Base-by-base conservation (phyloP, 768 basidiomycete species). In the Dacryopinax spathularia region DNA sequence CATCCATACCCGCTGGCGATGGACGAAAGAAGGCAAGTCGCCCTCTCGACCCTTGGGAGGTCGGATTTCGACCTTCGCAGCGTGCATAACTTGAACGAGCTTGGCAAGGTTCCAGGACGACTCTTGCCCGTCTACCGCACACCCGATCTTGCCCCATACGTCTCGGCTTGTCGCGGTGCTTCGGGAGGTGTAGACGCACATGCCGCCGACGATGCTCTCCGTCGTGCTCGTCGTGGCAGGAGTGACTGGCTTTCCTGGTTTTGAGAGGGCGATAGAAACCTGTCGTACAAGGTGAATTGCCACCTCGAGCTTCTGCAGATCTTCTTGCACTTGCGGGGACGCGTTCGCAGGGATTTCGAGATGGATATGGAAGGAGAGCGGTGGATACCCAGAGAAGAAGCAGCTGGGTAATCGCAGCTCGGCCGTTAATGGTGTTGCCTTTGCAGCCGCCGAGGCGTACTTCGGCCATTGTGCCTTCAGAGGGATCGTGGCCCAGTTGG, bases 401-500 rank as follows among this genome's bases (percentile, higher is more conserved):
- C 48, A 56, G 48, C 48, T 56, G 48, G 48, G 48, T 5, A 56
- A 29, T 9, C 48, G 48, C 25, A 56, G 48, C 18, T 56, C 48
- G 5, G 48, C 48, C 7, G 48, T 56, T 13, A 56, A 29, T 29
- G 48, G 48, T 6, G 25, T 6, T 2, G 48, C 48, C 10, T 10
- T 22, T 29, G 10, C 48, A 6, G 13, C 10, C 22, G 13, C 48
- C 3, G 48, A 10, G 13, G 20, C 13, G 10, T 10, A 9, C 25
- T 56, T 56, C 10, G 48, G 48, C 48, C 48, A 56, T 22, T 56
- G 48, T 18, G 48, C 25, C 25, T 56, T 56, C 25, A 56, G 25
- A 3, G 48, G 48, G 29, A 56, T 56, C 48, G 48, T 56, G 7
- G 48, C 48, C 48, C 48, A 56, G 48, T 56, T 56, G 48, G 48